These are phyloP conservation scores for fission yeast (Schizosaccharomyces pombe) DNA, from an alignment of 805 yeast species.

Conservation along the genomic window DNA sequence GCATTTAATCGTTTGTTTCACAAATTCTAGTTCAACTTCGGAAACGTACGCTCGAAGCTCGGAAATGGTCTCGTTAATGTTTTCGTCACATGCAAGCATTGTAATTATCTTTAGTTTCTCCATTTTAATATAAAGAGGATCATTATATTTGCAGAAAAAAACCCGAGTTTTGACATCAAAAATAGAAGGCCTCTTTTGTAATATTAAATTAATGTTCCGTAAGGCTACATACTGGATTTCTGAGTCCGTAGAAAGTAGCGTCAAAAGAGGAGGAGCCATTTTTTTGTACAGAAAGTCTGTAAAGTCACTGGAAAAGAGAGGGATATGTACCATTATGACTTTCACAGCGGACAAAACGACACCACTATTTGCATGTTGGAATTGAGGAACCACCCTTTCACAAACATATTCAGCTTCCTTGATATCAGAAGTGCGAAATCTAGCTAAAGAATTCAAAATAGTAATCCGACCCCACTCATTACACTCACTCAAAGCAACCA, in stretches of 20 bases:
- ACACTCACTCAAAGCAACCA: slow-evolving; percentile 79
- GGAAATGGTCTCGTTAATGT: slow-evolving; percentile 35
- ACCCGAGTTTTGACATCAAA: slow-evolving; percentile 42
- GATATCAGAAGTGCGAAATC: slow-evolving; percentile 31
- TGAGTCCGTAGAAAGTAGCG: slow-evolving; percentile 59
- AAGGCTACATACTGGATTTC: slow-evolving; percentile 67
- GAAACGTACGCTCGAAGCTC: slow-evolving; percentile 74
- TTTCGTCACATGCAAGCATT: slow-evolving; percentile 43
- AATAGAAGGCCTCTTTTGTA: slow-evolving; percentile 41
- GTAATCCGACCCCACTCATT: slow-evolving; percentile 98
- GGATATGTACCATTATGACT: slow-evolving; percentile 48
- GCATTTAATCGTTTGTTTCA: slow-evolving; percentile 68
- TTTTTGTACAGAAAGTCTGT: slow-evolving; percentile 23
- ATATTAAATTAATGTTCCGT: slow-evolving; percentile 53
- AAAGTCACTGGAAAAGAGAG: slow-evolving; percentile 17
- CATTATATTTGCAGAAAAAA: slow-evolving; percentile 65
- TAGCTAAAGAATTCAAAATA: slow-evolving; percentile 57
- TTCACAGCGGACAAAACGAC: slow-evolving; percentile 74
- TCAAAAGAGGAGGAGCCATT: slow-evolving; percentile 64
- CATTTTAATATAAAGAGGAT: slow-evolving; percentile 70
- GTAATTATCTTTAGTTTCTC: slow-evolving; percentile 75
- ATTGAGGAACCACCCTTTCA: slow-evolving; percentile 78
- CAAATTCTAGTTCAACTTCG: slow-evolving; percentile 68
- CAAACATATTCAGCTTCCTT: slow-evolving; percentile 64
- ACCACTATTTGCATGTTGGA: slow-evolving; percentile 91